Evolutionary conservation across 805 yeast genomes (phyloP), one percentile per base, ranked within the genome.

Genomic region (Metschnikowia kofuensis): DNA sequence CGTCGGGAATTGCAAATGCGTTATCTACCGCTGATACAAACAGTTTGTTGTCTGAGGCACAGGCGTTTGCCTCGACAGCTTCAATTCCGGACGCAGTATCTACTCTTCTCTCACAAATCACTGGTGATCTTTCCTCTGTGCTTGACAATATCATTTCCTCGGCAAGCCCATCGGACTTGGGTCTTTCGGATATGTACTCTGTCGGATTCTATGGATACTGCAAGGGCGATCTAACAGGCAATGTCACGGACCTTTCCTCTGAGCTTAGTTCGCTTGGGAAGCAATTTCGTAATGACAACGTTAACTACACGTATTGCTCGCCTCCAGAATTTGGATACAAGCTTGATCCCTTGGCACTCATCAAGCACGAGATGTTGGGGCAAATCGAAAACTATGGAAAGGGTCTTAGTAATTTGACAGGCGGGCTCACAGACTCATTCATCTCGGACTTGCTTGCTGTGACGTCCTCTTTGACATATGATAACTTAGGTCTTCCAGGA

Each of bases 311-410:
- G 3, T 70, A 69, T 61, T 87, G 95, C 64, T 68, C 79, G 13
- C 58, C 70, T 9, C 80, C 91, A 16, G 64, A 70, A 49, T 70
- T 80, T 2, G 80, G 81, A 54, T 87, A 74, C 63, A 65, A 70
- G 50, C 78, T 87, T 57, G 79, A 84, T 59, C 83, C 87, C 1
- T 64, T 75, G 38, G 56, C 53, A 2, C 51, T 73, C 6, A 49
- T 73, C 44, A 68, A 64, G 46, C 47, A 55, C 26, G 77, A 72
- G 52, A 52, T 72, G 48, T 62, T 60, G 44, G 56, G n/a, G 68
- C 28, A 49, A 61, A 56, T 70, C 15, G 52, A 56, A 34, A 55
- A 56, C 31, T 52, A 54, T 7, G 51, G 64, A 13, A 55, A 61
- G 55, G 60, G 64, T 61, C 43, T 54, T 65, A 44, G 66, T 47